phyloP scores from a whole-genome alignment of 352 stramenopile species.

The Pythium brachiatum region DNA sequence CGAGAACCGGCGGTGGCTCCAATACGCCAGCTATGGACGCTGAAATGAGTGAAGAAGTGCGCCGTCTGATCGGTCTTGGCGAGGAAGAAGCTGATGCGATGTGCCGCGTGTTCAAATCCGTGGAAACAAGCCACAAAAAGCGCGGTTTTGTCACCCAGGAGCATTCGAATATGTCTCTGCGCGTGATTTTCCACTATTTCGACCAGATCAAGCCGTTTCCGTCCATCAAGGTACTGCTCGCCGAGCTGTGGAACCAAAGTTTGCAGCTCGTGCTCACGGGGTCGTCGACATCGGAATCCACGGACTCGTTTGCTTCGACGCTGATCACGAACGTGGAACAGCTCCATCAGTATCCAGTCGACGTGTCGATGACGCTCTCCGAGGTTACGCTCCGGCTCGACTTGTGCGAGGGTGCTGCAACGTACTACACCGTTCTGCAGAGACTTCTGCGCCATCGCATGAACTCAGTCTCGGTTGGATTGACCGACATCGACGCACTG shows the following conservation, averaged over 20 bases:
- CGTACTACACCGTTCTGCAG: slow-evolving; percentile 58
- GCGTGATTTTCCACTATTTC: slow-evolving; percentile 65
- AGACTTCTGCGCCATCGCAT: slow-evolving; percentile 68
- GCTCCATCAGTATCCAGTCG: slow-evolving; percentile 66
- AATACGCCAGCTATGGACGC: slow-evolving; percentile 7
- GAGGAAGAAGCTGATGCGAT: slow-evolving; percentile 49
- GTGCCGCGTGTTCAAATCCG: slow-evolving; percentile 46
- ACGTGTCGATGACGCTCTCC: slow-evolving; percentile 63
- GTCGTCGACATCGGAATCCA: slow-evolving; percentile 14
- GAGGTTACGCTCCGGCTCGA: slow-evolving; percentile 67
- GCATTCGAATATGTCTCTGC: slow-evolving; percentile 54
- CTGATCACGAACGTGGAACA: slow-evolving; percentile 51
- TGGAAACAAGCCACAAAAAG: slow-evolving; percentile 54
- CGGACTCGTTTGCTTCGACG: slow-evolving; percentile 32
- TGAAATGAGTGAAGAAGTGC: slow-evolving; percentile 40
- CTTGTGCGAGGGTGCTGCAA: slow-evolving; percentile 49
- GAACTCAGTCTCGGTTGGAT: slow-evolving; percentile 53
- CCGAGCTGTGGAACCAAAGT: slow-evolving; percentile 55
- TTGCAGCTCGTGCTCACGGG: slow-evolving; percentile 35
- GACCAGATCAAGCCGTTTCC: slow-evolving; percentile 50
- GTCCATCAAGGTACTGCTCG: slow-evolving; percentile 39
- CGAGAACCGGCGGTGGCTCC: neutral
- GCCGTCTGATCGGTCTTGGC: slow-evolving; percentile 45
- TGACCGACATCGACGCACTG: slow-evolving; percentile 54
- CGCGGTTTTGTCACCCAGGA: slow-evolving; percentile 43